A percentile compares a stretch with the other conserved stretches of the same genome.
Conservation (phyloP, 1,284 basidiomycete species). For the Apiotrichum sp. region DNA sequence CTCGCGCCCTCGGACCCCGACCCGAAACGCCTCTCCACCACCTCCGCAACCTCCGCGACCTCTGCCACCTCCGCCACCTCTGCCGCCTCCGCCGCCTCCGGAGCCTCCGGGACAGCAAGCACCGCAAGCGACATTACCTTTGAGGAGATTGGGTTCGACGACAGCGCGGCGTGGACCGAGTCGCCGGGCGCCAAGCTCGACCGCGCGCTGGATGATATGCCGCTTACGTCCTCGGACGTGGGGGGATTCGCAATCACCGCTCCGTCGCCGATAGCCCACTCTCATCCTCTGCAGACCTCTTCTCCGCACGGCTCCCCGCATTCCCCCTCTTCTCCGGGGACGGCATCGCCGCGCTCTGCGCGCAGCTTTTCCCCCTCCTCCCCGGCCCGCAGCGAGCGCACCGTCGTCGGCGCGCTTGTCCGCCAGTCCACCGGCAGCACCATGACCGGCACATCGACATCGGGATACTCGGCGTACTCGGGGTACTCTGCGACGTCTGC, state of each 20-base stretch:
- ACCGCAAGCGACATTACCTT: slow-evolving; percentile 5
- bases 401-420: neutral
- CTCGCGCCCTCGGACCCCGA: no score
- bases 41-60: neutral
- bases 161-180: slow-evolving; percentile 13
- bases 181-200: slow-evolving; percentile 1
- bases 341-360: neutral
- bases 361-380: neutral
- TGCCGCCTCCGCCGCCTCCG: neutral
- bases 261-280: no score
- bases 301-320: no score
- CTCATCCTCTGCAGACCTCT: no score
- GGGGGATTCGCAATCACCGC: no score
- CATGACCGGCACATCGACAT: neutral
- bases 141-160: slow-evolving; percentile 19
- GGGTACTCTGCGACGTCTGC: neutral
- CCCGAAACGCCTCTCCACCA: no score
- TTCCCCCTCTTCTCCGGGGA: no score
- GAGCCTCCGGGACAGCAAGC: neutral
- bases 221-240: no score
- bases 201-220: neutral
- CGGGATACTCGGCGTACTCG: neutral
- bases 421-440: neutral
- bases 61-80: neutral
- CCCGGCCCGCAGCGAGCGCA: slow-evolving; percentile 2